Evolutionary conservation across 441 rosid species (phyloP).

Genomic region (Corymbia citriodora): DNA sequence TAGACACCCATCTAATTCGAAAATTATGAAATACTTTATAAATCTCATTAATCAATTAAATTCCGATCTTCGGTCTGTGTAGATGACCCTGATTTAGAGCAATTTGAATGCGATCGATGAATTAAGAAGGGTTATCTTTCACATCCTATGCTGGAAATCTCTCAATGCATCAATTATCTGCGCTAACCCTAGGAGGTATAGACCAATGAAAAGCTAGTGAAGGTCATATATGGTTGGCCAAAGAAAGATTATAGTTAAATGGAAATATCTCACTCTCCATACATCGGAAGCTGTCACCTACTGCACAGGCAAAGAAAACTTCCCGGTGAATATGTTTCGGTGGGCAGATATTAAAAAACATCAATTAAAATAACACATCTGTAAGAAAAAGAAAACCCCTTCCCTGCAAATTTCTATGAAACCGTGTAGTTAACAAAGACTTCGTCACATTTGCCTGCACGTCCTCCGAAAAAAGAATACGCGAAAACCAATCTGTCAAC

Average conservation of each 20-base stretch:
- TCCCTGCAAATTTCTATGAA: background rate
- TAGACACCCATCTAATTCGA: background rate
- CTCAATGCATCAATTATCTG: background rate
- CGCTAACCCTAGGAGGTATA: background rate
- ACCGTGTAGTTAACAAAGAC: background rate
- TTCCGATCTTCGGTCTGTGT: background rate
- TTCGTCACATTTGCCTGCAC: constrained; percentile 72
- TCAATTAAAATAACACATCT: background rate
- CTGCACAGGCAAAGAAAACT: background rate
- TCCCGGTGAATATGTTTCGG: background rate
- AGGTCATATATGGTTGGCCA: background rate
- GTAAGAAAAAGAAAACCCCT: background rate
- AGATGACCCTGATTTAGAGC: background rate
- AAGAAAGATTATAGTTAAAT: background rate
- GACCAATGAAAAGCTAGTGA: background rate
- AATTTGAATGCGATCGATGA: background rate
- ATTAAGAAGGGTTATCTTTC: background rate
- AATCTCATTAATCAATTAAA: background rate
- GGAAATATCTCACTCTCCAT: background rate
- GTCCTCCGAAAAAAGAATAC: constrained; percentile 48
- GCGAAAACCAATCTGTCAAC: constrained; percentile 61
- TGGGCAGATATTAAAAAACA: background rate
- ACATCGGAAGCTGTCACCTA: background rate
- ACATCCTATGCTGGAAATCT: background rate
- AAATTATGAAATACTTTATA: background rate